These are phyloP conservation scores for Amyloporia xantha DNA, from an alignment of 768 basidiomycete genomes.

Conservation along the genomic window DNA sequence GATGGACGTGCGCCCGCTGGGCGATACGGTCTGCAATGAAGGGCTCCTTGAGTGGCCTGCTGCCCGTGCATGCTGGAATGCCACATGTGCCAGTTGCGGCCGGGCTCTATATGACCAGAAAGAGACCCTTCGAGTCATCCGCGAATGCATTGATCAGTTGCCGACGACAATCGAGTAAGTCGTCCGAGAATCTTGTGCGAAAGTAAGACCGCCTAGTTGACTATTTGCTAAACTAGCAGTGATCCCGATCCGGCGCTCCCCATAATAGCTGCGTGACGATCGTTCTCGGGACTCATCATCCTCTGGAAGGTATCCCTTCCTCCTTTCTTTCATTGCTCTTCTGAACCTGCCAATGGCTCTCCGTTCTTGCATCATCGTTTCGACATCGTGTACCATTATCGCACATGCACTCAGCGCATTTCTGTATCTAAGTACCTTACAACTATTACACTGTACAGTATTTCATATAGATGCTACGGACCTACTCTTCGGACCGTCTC, in stretches of 20 bases:
- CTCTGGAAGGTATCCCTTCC: background rate
- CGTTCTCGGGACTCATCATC: background rate
- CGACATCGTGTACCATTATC: no score
- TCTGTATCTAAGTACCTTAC: no score
- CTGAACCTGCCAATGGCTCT: no score
- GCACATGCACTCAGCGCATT: no score
- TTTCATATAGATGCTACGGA: no score
- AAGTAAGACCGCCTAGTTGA: no score
- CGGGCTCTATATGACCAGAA: slow-evolving; percentile 50
- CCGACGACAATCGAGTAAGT: slow-evolving; percentile 32
- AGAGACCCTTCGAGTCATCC: slow-evolving; percentile 47
- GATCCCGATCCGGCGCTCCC: background rate
- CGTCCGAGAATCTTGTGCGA: background rate
- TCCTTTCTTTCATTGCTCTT: no score
- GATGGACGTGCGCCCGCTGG: slow-evolving; percentile 52
- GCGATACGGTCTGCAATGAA: slow-evolving; percentile 45
- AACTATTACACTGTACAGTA: no score
- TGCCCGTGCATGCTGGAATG: slow-evolving; percentile 55
- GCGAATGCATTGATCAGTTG: slow-evolving; percentile 46
- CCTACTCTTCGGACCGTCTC: no score
- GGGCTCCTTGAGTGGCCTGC: slow-evolving; percentile 52
- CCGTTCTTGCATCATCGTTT: no score
- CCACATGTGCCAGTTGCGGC: slow-evolving; percentile 46
- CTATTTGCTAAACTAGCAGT: background rate
- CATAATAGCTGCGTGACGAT: background rate